Evolutionary conservation across 2,329 filamentous ascomycete species (phyloP), one percentile per base, ranked within the genome.

Genomic region (Aspergillus sp.): DNA sequence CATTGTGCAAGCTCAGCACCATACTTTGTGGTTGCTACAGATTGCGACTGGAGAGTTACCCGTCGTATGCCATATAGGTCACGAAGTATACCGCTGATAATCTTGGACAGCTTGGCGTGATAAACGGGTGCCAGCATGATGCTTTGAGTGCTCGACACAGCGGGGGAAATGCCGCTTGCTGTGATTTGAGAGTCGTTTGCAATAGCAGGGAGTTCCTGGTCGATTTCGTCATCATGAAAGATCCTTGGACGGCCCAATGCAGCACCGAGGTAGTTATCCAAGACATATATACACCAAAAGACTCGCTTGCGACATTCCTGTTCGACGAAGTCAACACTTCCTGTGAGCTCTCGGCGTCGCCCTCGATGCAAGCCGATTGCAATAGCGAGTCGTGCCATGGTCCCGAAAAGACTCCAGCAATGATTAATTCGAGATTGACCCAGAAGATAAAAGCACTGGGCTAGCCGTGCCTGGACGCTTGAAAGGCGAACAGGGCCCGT

Each of bases 101-200:
- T 80, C 22, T 71, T 72, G 2, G 77, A 76, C 17, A 81, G 65
- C 57, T 71, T 77, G 39, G 76, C 72, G 57, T 81, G 78, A 52
- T 77, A 77, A 2, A 80, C 68, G 3, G 77, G 72, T 6, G 76
- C 78, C 56, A 77, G 71, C 77, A 80, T 80, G 1, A 77, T 67
- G 4, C 75, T 71, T 26, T 76, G 75, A 20, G 67, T 50, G 45
- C 65, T 65, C 6, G 65, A 57, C 8, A 67, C 47, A 36, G 71
- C 57, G 12, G 71, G 66, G 12, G 55, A 26, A 32, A 66, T 63
- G 22, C 57, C 52, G 22, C 61, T 55, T 32, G 13, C 17, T 12
- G 51, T 43, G 11, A 69, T 62, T 5, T 67, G 62, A 12, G 47
- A 26, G 55, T 69, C 67, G 24, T 68, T 63, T 17, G 58, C 60